Evolutionary conservation across 768 basidiomycete genomes (phyloP).

Genomic region (Calocera viscosa): DNA sequence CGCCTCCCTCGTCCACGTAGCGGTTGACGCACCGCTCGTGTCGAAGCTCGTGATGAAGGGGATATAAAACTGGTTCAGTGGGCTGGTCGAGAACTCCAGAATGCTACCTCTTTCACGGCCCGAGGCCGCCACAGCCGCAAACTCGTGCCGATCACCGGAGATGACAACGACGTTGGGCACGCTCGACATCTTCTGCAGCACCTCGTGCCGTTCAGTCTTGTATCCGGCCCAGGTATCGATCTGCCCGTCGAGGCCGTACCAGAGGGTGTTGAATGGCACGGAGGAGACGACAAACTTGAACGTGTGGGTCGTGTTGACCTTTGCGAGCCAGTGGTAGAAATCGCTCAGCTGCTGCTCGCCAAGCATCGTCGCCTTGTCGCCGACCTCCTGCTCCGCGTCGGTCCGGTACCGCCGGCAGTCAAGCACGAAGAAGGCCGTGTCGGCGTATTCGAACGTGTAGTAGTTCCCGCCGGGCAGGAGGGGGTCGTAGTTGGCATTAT

Average conservation of each 20-base stretch:
- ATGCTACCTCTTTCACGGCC: constrained; percentile 30
- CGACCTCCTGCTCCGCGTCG: constrained; percentile 24
- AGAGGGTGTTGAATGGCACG: constrained; percentile 63
- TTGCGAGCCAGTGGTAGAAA: constrained; percentile 49
- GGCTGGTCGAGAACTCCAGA: constrained; percentile 55
- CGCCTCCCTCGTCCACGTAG: constrained; percentile 6
- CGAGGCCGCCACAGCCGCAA: constrained; percentile 55
- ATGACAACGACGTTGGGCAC: constrained; percentile 61
- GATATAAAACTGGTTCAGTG: constrained; percentile 49
- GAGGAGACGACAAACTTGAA: constrained; percentile 69
- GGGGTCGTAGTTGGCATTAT: constrained; percentile 49
- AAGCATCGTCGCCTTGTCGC: constrained; percentile 47
- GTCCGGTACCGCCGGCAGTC: constrained; percentile 55
- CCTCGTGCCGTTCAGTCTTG: constrained; percentile 42
- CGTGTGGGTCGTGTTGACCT: constrained; percentile 54
- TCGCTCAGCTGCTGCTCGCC: constrained; percentile 51
- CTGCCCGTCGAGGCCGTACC: constrained; percentile 45
- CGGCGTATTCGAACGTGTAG: constrained; percentile 51
- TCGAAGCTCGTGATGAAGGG: constrained; percentile 41
- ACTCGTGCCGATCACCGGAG: constrained; percentile 69
- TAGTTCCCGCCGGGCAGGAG: constrained; percentile 36
- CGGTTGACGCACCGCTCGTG: not conserved
- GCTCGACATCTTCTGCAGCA: constrained; percentile 47
- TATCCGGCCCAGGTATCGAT: constrained; percentile 62
- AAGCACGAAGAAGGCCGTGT: constrained; percentile 65